phyloP scores from a whole-genome alignment of 169 alveolate genomes.

The Amoebophrya sp. region DNA sequence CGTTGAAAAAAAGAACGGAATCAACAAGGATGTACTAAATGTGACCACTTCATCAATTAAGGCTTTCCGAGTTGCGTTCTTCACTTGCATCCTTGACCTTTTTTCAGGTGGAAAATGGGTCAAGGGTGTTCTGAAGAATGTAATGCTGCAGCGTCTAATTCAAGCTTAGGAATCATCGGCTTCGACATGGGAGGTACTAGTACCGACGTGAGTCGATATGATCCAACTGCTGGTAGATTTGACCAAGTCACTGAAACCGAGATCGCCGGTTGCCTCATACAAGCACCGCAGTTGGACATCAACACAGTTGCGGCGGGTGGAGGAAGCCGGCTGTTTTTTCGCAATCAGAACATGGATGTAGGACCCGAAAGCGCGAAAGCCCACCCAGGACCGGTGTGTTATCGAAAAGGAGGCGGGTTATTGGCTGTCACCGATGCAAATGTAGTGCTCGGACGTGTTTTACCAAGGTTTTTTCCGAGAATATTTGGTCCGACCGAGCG shows the following conservation, averaged over 20 bases:
- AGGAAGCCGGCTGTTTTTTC: constrained; percentile 62
- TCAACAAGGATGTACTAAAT: too few species aligned
- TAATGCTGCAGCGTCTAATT: too few species aligned
- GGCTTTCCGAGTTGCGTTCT: too few species aligned
- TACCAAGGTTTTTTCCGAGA: constrained; percentile 60
- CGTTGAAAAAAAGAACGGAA: too few species aligned
- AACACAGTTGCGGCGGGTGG: constrained; percentile 83
- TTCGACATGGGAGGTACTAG: constrained; percentile 87
- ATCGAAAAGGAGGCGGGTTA: constrained; percentile 55
- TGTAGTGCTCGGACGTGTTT: constrained; percentile 59
- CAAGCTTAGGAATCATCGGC: too few species aligned
- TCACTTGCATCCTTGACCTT: too few species aligned
- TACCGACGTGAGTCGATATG: constrained; percentile 63
- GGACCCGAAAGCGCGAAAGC: constrained; percentile 72
- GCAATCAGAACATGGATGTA: constrained; percentile 60
- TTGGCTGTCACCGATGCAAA: constrained; percentile 70
- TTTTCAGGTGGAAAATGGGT: too few species aligned
- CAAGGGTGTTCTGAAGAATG: too few species aligned
- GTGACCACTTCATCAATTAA: too few species aligned
- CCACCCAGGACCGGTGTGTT: constrained; percentile 68
- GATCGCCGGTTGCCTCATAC: constrained; percentile 26
- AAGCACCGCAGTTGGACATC: constrained; percentile 61
- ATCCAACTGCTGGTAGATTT: constrained; percentile 44
- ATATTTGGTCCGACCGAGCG: constrained; percentile 62
- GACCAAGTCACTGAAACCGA: constrained; percentile 27